Percentiles rank a stretch among this genome's conserved stretches.
Conservation (phyloP, 805 yeast genomes). For the Saccharomycopsis javanensis region DNA sequence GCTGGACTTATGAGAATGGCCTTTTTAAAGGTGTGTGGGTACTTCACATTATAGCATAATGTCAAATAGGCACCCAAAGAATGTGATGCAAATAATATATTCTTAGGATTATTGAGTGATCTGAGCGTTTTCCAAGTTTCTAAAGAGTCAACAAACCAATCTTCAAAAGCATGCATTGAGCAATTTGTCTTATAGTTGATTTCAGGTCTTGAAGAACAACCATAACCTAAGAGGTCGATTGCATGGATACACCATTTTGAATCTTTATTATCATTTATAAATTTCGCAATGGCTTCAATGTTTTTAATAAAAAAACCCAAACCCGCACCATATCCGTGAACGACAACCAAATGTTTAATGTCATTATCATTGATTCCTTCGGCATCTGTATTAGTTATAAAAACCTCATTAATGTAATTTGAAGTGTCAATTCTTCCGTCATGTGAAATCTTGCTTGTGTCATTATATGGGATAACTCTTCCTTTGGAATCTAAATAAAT, state of each 20-base stretch:
- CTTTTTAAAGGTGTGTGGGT: conserved; percentile 54
- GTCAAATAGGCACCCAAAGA: conserved; percentile 88
- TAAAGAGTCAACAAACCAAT: conserved; percentile 43
- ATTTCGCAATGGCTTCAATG: conserved; percentile 40
- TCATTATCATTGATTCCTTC: conserved; percentile 20
- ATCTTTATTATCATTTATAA: conserved; percentile 19
- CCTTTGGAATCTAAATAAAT: conserved; percentile 24
- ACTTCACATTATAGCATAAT: conserved; percentile 52
- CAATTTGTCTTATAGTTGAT: conserved; percentile 28
- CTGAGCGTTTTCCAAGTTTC: conserved; percentile 50
- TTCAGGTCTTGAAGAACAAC: conserved; percentile 73
- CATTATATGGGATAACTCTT: conserved; percentile 29
- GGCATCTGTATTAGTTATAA: conserved; percentile 40
- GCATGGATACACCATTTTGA: conserved; percentile 71
- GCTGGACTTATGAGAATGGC: conserved; percentile 85
- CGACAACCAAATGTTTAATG: conserved; percentile 49
- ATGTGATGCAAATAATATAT: conserved; percentile 65
- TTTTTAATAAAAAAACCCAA: conserved; percentile 77
- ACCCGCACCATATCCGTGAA: conserved; percentile 96
- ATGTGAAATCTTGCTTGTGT: neutral
- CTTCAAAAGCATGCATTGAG: conserved; percentile 23
- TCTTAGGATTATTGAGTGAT: conserved; percentile 31
- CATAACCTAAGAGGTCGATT: conserved; percentile 83
- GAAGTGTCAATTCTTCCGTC: neutral
- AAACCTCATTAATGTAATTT: conserved; percentile 64